Percentiles rank a stretch among this genome's conserved stretches.
Conservation (phyloP, 1,284 basidiomycete genomes). For the Fomitopsis pinicola region DNA sequence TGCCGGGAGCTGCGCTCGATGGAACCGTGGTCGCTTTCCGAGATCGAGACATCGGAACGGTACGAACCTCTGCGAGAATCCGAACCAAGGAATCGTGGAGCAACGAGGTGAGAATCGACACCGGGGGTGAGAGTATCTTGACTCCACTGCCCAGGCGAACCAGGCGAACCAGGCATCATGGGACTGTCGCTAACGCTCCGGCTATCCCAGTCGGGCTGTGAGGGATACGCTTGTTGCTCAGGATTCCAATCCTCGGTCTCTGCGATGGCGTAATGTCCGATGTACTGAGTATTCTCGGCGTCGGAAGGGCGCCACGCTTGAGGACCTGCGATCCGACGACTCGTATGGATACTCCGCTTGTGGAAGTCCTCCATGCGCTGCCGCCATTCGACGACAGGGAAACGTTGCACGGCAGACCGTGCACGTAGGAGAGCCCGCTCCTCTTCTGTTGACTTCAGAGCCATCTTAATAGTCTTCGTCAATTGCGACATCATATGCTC, state of each 20-base stretch:
- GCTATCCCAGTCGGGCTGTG: conserved; percentile 53
- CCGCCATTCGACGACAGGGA: conserved; percentile 95
- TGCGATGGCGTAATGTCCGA: conserved; percentile 41
- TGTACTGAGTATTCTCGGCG: conserved; percentile 32
- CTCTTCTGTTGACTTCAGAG: conserved; percentile 84
- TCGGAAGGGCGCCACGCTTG: conserved; percentile 79
- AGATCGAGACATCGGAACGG: conserved; percentile 46
- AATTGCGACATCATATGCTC: conserved; percentile 94
- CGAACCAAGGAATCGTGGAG: conserved; percentile 29
- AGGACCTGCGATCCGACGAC: conserved; percentile 61
- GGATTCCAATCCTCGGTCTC: conserved; percentile 58
- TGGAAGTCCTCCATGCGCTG: conserved; percentile 94
- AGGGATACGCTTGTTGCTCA: conserved; percentile 42
- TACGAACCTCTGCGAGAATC: conserved; percentile 42
- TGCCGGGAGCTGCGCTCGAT: conserved; percentile 32
- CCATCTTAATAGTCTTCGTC: conserved; percentile 90
- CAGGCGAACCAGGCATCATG: conserved; percentile 27
- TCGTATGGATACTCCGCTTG: conserved; percentile 72
- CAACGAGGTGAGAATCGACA: conserved; percentile 29
- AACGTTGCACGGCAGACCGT: conserved; percentile 88
- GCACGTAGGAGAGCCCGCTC: conserved; percentile 89
- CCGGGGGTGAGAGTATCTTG: conserved; percentile 50
- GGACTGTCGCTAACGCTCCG: conserved; percentile 35
- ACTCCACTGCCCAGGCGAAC: conserved; percentile 55
- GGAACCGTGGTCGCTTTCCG: conserved; percentile 57